Conservation (phyloP, 306 rosid species). For the Vicia sativa region DNA sequence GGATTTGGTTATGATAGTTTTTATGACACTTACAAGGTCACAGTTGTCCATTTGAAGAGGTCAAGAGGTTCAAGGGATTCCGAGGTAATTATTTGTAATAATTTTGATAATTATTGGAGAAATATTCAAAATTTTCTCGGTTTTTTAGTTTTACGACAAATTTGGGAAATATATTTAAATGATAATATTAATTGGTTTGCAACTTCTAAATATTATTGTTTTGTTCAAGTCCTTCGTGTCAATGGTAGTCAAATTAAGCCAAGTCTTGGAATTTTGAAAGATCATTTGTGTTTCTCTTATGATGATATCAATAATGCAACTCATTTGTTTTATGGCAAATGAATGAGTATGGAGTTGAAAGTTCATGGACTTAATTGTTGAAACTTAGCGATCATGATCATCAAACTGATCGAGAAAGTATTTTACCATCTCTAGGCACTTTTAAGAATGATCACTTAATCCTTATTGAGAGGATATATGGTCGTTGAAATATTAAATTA, state of each 20-base stretch:
- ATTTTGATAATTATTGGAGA: not conserved
- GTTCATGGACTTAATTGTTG: constrained; percentile 3
- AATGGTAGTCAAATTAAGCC: not conserved
- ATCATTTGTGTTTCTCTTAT: not conserved
- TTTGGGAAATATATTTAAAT: not conserved
- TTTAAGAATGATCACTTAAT: not conserved
- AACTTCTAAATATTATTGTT: not conserved
- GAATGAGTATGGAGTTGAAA: constrained; percentile 6
- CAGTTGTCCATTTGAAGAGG: not conserved
- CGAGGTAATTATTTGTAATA: not conserved
- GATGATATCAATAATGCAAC: not conserved
- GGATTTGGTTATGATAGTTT: constrained; percentile 10
- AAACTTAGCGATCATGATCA: not conserved
- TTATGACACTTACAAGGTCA: not conserved
- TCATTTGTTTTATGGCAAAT: constrained; percentile 4
- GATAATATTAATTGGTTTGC: not conserved
- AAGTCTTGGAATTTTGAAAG: constrained; percentile 5
- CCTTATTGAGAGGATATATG: not conserved
- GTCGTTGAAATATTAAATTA: no score
- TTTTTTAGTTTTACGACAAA: not conserved
- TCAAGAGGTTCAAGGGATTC: not conserved
- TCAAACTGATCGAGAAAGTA: not conserved
- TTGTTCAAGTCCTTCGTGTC: not conserved
- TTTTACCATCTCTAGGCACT: not conserved
- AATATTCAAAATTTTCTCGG: not conserved